phyloP scores from a whole-genome alignment of 2,329 filamentous ascomycete species.

The Fusarium sp. region DNA sequence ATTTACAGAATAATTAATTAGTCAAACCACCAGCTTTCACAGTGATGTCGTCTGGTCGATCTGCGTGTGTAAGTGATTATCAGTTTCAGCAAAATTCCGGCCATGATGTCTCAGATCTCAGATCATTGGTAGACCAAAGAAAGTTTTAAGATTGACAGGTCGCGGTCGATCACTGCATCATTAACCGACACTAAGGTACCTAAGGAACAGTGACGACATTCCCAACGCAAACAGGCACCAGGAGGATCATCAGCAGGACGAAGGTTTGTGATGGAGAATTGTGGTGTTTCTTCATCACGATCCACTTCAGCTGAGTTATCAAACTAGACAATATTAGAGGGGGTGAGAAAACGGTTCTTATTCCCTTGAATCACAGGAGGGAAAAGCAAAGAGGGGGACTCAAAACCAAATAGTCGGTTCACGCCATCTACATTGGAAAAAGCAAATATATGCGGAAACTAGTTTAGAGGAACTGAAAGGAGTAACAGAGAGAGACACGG shows the following conservation, averaged over 20 bases:
- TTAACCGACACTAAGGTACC: conserved; percentile 8
- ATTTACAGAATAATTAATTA: conserved; percentile 18
- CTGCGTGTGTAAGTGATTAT: neutral
- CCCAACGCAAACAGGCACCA: conserved; percentile 22
- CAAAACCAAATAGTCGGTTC: conserved; percentile 10
- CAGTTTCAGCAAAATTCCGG: conserved; percentile 3
- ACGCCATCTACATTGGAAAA: conserved; percentile 22
- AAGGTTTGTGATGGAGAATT: conserved; percentile 23
- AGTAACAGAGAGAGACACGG: conserved; percentile 32
- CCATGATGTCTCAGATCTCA: conserved; percentile 13
- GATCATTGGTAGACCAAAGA: neutral
- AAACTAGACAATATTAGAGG: neutral
- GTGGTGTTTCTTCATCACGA: conserved; percentile 28
- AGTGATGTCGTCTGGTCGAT: neutral
- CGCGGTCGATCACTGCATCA: conserved; percentile 25
- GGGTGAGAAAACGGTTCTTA: conserved; percentile 13
- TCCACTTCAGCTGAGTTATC: conserved; percentile 9
- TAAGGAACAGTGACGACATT: conserved; percentile 33
- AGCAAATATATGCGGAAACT: conserved; percentile 29
- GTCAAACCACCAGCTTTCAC: neutral
- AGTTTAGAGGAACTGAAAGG: conserved; percentile 25
- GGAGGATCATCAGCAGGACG: conserved; percentile 20
- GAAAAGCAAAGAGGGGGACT: conserved; percentile 10
- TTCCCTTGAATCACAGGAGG: conserved; percentile 14
- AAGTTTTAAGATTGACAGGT: conserved; percentile 20